A percentile compares a stretch with the other conserved stretches of the same genome.
These are phyloP conservation scores for Trichoderma simmonsii DNA, from an alignment of 2,329 filamentous ascomycete genomes.

Conservation along the genomic window DNA sequence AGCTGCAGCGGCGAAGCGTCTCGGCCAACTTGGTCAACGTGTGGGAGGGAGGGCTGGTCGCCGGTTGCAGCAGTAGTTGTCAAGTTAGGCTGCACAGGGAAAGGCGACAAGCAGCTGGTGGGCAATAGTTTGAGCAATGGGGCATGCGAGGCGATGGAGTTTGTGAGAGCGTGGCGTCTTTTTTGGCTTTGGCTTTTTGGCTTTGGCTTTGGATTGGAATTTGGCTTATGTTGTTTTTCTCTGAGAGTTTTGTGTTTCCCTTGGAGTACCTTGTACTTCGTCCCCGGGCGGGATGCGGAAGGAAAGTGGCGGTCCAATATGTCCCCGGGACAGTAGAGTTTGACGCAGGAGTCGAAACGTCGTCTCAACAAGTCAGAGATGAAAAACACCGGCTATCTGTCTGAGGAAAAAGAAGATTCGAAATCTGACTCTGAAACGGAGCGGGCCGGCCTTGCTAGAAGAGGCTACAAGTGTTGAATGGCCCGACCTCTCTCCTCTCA, in stretches of 20 bases:
- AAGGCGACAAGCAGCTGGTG: not conserved
- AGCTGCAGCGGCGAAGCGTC: not conserved
- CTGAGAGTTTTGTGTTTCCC: not conserved
- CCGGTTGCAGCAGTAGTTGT: not conserved
- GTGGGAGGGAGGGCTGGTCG: not conserved
- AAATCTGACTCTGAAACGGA: constrained; percentile 5
- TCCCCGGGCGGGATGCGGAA: not conserved
- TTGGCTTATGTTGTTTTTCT: not conserved
- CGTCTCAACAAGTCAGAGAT: not conserved
- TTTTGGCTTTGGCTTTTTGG: not conserved
- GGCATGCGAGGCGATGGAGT: constrained; percentile 8
- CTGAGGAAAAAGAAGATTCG: not conserved
- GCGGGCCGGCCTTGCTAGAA: constrained; percentile 9
- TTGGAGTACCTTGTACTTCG: not conserved
- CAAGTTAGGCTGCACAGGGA: constrained; percentile 5
- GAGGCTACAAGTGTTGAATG: not conserved
- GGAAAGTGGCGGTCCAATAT: not conserved
- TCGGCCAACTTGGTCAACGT: not conserved
- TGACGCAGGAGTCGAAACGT: constrained; percentile 3
- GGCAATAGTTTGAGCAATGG: not conserved
- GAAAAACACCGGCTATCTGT: not conserved
- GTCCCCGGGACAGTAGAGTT: not conserved
- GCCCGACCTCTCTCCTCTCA: not conserved
- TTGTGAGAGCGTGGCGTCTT: constrained; percentile 2
- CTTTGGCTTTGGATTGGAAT: not conserved